Evolutionary conservation across 2,329 filamentous ascomycete genomes (phyloP).

Genomic region (Xylaria polymorpha): DNA sequence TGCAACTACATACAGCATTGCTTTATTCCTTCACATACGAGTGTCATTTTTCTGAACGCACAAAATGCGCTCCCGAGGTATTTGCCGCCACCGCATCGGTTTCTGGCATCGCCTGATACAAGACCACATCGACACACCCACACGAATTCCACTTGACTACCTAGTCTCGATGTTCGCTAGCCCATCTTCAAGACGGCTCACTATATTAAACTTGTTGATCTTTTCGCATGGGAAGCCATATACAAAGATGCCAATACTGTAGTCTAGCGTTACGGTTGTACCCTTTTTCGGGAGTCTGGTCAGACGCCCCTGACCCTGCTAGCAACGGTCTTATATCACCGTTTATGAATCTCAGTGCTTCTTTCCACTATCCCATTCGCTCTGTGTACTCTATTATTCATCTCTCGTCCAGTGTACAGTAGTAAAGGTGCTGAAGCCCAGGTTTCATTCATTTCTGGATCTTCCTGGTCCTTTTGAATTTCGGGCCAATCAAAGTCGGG

Average conservation of each 20-base stretch:
- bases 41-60: constrained; percentile 4
- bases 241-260: not conserved
- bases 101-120: constrained; percentile 16
- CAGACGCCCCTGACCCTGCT: constrained; percentile 26
- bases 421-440: constrained; percentile 14
- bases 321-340: constrained; percentile 5
- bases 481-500: constrained; percentile 47
- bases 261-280: constrained; percentile 17
- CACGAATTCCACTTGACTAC: constrained; percentile 7
- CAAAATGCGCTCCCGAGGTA: not conserved
- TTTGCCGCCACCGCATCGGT: constrained; percentile 3
- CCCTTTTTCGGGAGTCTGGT: constrained; percentile 6
- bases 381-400: constrained; percentile 5
- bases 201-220: constrained; percentile 30
- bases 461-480: constrained; percentile 41
- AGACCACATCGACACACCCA: constrained; percentile 8
- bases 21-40: constrained; percentile 9
- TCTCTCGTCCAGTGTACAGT: constrained; percentile 10
- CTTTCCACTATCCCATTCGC: constrained; percentile 24
- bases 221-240: constrained; percentile 18
- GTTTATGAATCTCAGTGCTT: constrained; percentile 19
- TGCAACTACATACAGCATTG: not conserved
- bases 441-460: constrained; percentile 31
- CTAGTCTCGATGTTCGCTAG: constrained; percentile 32
- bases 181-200: constrained; percentile 11